Percentiles rank a stretch among this genome's conserved stretches.
Evolutionary conservation across 345 rosid genomes (phyloP).

Genomic region (Punica granatum): DNA sequence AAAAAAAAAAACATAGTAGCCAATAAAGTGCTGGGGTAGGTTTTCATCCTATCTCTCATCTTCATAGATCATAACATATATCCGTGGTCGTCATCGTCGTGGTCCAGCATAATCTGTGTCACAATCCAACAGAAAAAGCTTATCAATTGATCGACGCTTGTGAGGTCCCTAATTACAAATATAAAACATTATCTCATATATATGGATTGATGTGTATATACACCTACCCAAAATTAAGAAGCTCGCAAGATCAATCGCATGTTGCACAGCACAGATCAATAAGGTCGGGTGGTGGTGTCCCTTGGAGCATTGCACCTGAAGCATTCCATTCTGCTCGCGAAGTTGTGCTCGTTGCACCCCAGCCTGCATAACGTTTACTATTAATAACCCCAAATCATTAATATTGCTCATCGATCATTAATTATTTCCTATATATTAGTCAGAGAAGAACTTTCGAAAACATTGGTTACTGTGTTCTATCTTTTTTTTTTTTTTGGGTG

Average conservation of each 20-base stretch:
- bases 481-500: no score
- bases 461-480: no score
- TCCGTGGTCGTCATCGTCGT: background rate
- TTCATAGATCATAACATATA: background rate
- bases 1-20: background rate
- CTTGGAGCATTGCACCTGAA: conserved; percentile 89
- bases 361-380: conserved; percentile 26
- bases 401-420: no score
- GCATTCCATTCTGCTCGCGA: conserved; percentile 83
- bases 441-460: no score
- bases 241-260: background rate
- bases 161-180: no score
- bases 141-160: no score
- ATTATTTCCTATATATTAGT: no score
- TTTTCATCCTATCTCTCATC: background rate
- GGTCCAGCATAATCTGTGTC: conserved; percentile 1
- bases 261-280: conserved; percentile 1
- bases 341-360: conserved; percentile 86
- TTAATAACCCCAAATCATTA: no score
- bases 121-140: background rate
- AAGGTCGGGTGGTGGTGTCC: conserved; percentile 37
- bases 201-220: no score
- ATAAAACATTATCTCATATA: no score
- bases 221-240: conserved; percentile 1
- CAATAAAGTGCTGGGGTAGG: background rate